phyloP scores from a whole-genome alignment of 768 basidiomycete species.

The Pleurotus citrinopileatus region DNA sequence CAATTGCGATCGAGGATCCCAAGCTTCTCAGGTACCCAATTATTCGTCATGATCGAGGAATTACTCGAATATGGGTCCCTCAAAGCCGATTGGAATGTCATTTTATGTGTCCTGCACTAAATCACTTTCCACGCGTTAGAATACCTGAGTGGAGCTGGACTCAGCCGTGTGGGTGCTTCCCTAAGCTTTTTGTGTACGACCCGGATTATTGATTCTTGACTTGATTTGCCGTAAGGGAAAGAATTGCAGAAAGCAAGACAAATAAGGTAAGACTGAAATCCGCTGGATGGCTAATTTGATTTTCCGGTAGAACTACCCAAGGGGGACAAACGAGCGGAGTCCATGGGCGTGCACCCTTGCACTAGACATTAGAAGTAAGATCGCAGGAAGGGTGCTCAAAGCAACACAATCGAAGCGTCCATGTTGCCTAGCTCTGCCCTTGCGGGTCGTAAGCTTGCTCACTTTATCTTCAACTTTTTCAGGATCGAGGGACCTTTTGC shows the following conservation, averaged over 20 bases:
- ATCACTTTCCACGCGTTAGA: slow-evolving; percentile 2
- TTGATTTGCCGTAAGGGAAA: slow-evolving; percentile 9
- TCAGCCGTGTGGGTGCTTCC: slow-evolving; percentile 4
- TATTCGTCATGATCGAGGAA: slow-evolving; percentile 35
- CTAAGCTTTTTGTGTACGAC: not conserved
- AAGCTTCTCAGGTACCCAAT: slow-evolving; percentile 28
- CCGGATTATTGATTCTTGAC: not conserved
- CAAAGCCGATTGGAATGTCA: not conserved
- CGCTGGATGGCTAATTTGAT: slow-evolving; percentile 1
- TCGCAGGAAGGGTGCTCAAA: slow-evolving; percentile 6
- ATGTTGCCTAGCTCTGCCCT: not conserved
- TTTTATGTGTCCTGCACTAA: not conserved
- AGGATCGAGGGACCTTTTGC: not conserved
- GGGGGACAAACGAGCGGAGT: slow-evolving; percentile 5
- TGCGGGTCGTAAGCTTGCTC: not conserved
- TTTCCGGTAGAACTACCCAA: slow-evolving; percentile 3
- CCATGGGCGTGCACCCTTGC: not conserved
- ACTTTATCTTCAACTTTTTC: not conserved
- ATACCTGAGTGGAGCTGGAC: slow-evolving; percentile 9
- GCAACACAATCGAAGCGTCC: slow-evolving; percentile 5
- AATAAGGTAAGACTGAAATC: slow-evolving; percentile 5
- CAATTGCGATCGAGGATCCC: slow-evolving; percentile 30
- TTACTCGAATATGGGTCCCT: slow-evolving; percentile 11
- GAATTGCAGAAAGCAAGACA: slow-evolving; percentile 5
- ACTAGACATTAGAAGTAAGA: slow-evolving; percentile 11